phyloP scores from a whole-genome alignment of 2,329 filamentous ascomycete genomes.

The Hortaea werneckii region DNA sequence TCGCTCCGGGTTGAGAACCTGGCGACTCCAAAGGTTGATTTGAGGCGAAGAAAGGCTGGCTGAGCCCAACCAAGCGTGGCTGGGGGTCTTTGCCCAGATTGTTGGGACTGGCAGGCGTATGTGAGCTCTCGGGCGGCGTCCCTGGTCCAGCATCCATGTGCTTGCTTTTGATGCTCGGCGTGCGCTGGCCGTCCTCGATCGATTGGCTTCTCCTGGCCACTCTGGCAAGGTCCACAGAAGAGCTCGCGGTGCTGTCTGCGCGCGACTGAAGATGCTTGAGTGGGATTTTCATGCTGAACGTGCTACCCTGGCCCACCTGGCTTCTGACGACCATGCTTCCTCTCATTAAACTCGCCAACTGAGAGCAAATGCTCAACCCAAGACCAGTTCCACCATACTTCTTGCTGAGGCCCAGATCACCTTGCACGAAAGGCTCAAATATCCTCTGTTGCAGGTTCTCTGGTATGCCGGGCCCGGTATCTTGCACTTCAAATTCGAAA shows the following conservation, averaged over 20 bases:
- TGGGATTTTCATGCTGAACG: slow-evolving; percentile 74
- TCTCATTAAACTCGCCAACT: slow-evolving; percentile 73
- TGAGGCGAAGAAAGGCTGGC: slow-evolving; percentile 67
- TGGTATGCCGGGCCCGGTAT: slow-evolving; percentile 79
- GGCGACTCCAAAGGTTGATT: slow-evolving; percentile 39
- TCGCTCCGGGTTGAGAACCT: slow-evolving; percentile 53
- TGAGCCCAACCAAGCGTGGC: slow-evolving; percentile 71
- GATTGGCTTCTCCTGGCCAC: slow-evolving; percentile 8
- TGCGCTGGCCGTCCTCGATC: slow-evolving; percentile 8
- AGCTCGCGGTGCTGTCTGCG: slow-evolving; percentile 42
- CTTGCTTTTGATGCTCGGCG: slow-evolving; percentile 10
- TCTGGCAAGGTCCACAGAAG: slow-evolving; percentile 16
- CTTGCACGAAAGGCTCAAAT: slow-evolving; percentile 91
- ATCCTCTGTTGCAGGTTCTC: slow-evolving; percentile 68
- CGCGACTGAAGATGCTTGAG: slow-evolving; percentile 64
- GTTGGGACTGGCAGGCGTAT: slow-evolving; percentile 6
- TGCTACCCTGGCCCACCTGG: slow-evolving; percentile 62
- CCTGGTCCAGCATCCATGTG: slow-evolving; percentile 4
- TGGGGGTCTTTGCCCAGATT: slow-evolving; percentile 46
- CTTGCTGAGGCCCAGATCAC: slow-evolving; percentile 78
- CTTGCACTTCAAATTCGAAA: slow-evolving; percentile 83
- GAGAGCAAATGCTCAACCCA: slow-evolving; percentile 80
- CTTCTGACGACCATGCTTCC: slow-evolving; percentile 65
- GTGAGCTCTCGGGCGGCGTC: not conserved
- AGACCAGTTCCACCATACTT: slow-evolving; percentile 84